A percentile compares a stretch with the other conserved stretches of the same genome.
Evolutionary conservation across 2,329 filamentous ascomycete genomes (phyloP).

Genomic region (Blastomyces emzantsi): DNA sequence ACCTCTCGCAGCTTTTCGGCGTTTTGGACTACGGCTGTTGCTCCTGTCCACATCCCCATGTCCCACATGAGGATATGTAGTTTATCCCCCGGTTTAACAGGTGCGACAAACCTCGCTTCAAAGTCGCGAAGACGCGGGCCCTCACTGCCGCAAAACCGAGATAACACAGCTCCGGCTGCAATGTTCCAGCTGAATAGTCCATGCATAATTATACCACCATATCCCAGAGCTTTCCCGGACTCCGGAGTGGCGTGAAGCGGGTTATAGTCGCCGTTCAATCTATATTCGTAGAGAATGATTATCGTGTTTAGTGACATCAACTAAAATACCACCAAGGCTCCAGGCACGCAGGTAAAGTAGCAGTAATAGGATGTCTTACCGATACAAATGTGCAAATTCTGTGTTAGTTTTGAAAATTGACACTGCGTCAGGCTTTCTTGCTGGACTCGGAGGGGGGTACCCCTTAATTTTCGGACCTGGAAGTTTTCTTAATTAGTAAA

Average conservation of each 20-base stretch:
- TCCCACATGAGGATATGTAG: constrained; percentile 72
- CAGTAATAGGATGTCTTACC: constrained; percentile 26
- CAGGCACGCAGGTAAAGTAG: not conserved
- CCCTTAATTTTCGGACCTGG: constrained; percentile 27
- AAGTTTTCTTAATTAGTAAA: not conserved
- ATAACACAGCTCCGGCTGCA: constrained; percentile 63
- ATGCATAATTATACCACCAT: constrained; percentile 80
- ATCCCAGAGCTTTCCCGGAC: constrained; percentile 79
- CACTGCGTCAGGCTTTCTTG: constrained; percentile 53
- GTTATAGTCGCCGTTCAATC: constrained; percentile 89
- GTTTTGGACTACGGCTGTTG: constrained; percentile 57
- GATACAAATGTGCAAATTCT: constrained; percentile 68
- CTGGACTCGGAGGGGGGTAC: constrained; percentile 23
- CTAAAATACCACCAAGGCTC: not conserved
- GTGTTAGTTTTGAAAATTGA: constrained; percentile 60
- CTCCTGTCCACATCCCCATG: constrained; percentile 59
- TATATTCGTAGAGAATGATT: constrained; percentile 21
- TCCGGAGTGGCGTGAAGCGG: constrained; percentile 81
- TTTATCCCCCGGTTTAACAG: constrained; percentile 74
- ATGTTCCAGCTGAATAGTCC: constrained; percentile 81
- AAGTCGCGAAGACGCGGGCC: constrained; percentile 76
- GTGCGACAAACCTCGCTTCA: constrained; percentile 76
- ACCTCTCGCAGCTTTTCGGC: constrained; percentile 22
- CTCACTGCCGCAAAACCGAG: constrained; percentile 63
- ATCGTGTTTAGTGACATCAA: constrained; percentile 2